These are phyloP conservation scores for Eimeria nieschulzi DNA, from an alignment of 169 alveolate genomes.

Conservation along the genomic window DNA sequence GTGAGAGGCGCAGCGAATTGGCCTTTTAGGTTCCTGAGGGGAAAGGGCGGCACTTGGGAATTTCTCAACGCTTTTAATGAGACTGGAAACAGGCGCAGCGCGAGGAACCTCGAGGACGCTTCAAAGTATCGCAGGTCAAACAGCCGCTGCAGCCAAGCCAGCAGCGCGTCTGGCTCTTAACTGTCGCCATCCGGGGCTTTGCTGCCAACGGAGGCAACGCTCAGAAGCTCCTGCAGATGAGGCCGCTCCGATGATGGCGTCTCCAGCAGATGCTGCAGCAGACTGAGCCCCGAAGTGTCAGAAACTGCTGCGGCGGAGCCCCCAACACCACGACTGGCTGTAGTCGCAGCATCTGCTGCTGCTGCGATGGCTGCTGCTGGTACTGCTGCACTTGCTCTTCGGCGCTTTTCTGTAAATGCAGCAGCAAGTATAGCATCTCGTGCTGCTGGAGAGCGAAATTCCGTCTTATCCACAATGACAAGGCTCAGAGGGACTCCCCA, in stretches of 20 bases:
- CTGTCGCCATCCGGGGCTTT: too few relatives aligned
- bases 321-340: not conserved
- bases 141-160: too few relatives aligned
- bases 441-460: not conserved
- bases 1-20: too few relatives aligned
- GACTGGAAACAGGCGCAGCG: too few relatives aligned
- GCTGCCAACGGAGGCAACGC: not conserved
- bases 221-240: not conserved
- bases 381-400: too few relatives aligned
- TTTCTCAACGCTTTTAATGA: not conserved
- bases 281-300: not conserved
- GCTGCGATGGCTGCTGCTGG: slow-evolving; percentile 39
- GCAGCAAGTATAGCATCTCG: not conserved
- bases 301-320: not conserved
- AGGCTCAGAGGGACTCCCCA: slow-evolving; percentile 13
- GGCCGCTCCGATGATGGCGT: not conserved
- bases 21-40: not conserved
- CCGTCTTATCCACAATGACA: slow-evolving; percentile 3
- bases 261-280: slow-evolving; percentile 11
- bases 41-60: not conserved
- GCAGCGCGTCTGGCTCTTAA: too few relatives aligned
- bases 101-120: not conserved
- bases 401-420: not conserved
- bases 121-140: not conserved
- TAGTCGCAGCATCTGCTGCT: slow-evolving; percentile 25